A percentile compares a stretch with the other conserved stretches of the same genome.
These are phyloP conservation scores for Myochromella boudieri DNA, from an alignment of 768 basidiomycete species.

Conservation along the genomic window DNA sequence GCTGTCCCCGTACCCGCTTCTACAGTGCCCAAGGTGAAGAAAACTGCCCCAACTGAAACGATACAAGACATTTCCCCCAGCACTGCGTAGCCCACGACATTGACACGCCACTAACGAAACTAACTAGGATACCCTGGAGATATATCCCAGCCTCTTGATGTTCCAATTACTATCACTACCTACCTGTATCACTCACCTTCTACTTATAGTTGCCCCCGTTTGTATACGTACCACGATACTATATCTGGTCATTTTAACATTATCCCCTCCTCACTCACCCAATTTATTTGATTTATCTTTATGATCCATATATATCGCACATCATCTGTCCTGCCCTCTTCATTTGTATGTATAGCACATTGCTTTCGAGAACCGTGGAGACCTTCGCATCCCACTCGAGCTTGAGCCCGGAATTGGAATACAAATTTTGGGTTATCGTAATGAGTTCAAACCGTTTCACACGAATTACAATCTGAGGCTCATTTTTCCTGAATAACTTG, in stretches of 20 bases:
- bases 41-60: not conserved
- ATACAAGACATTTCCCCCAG: conserved; percentile 1
- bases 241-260: conserved; percentile 7
- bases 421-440: no score
- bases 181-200: conserved; percentile 15
- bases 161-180: conserved; percentile 2
- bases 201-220: conserved; percentile 6
- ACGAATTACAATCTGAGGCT: no score
- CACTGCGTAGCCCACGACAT: conserved; percentile 5
- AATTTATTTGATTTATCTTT: conserved; percentile 10
- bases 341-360: conserved; percentile 9
- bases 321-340: not conserved
- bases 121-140: conserved; percentile 14
- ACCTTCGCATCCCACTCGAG: no score
- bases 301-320: conserved; percentile 5
- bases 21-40: not conserved
- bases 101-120: conserved; percentile 8
- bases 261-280: conserved; percentile 3
- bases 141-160: conserved; percentile 8
- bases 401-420: no score
- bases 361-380: conserved; percentile 2
- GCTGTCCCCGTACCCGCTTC: not conserved
- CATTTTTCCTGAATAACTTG: no score
- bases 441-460: no score
- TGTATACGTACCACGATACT: conserved; percentile 15